These are phyloP conservation scores for Sporobolomyces phaffii DNA, from an alignment of 768 basidiomycete species.

Conservation along the genomic window DNA sequence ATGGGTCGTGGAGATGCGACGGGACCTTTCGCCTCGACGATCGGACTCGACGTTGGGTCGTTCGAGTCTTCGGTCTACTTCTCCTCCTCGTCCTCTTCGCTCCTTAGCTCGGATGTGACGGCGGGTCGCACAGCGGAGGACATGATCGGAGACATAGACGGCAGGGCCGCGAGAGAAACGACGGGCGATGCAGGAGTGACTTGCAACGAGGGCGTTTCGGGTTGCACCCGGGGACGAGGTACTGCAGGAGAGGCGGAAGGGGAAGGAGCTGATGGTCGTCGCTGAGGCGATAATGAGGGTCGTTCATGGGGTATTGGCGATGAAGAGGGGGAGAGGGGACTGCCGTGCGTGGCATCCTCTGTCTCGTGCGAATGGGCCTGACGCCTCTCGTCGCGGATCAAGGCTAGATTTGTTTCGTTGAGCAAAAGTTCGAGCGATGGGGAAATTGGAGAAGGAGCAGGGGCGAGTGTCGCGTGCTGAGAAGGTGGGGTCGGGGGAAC, in stretches of 20 bases:
- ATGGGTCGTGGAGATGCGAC: too few relatives aligned
- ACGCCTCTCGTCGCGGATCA: too few relatives aligned
- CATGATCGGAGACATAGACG: neutral
- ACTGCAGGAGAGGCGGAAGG: too few relatives aligned
- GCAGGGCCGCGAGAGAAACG: neutral
- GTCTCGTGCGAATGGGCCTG: too few relatives aligned
- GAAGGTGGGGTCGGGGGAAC: neutral
- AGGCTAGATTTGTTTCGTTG: neutral
- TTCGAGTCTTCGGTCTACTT: neutral
- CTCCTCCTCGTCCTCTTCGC: neutral
- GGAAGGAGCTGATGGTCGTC: too few relatives aligned
- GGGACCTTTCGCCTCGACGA: neutral
- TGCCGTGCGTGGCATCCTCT: neutral
- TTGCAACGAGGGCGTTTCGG: neutral
- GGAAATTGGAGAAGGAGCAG: neutral
- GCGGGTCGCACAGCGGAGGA: too few relatives aligned
- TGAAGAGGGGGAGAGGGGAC: too few relatives aligned
- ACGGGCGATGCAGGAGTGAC: neutral
- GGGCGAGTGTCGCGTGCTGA: neutral
- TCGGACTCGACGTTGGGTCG: neutral
- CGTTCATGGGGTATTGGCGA: too few relatives aligned
- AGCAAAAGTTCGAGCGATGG: constrained; percentile 2
- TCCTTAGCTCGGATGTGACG: neutral
- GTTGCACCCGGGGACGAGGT: too few relatives aligned
- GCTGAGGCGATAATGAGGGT: too few relatives aligned